Evolutionary conservation across 2,329 filamentous ascomycete genomes (phyloP), one percentile per base, ranked within the genome.

Genomic region (Paecilomyces niveus): DNA sequence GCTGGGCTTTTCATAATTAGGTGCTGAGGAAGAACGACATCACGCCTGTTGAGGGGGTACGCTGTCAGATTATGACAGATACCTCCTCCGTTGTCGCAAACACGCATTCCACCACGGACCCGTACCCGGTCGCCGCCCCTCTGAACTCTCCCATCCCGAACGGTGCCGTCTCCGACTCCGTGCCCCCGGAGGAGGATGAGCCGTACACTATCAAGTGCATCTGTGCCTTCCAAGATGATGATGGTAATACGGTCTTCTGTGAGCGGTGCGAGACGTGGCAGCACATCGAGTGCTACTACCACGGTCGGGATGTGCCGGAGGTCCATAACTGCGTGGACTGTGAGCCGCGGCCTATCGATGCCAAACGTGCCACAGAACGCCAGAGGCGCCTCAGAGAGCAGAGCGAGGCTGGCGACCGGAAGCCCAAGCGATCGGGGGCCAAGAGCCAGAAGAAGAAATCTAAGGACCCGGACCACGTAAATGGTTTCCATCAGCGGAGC

Each of bases 231-330:
- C 80, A 86, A 73, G 92, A 96, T 79, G 94, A 99, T 81, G 94
- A 99, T 80, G 94, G 94, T 76, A 93, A 90, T 76, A 99, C 94
- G 60, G 95, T 99, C 62, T 91, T 92, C 76, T 99, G 94, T 81
- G 94, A 97, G 73, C 85, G 83, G 59, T 99, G 94, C 81, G 90
- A 96, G 72, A 94, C 92, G 54, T 99, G 94, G 94, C 94, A 99
- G 77, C 94, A 99, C 76, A 96, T 96, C 68, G 88, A 92, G 72
- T 99, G 94, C 77, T 97, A 96, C 77, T 97, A 97, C 73, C 89
- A 90, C 67, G 83, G 71, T 83, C 86, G 73, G 81, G 89, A 80
- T 82, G 89, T 77, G 76, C 92, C 73, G 75, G 88, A 80, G 82
- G 81, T 89, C 58, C 93, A 99, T 78, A 90, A 88, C 58, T 99